phyloP scores from a whole-genome alignment of 768 basidiomycete genomes.

The Panellus pusillus region DNA sequence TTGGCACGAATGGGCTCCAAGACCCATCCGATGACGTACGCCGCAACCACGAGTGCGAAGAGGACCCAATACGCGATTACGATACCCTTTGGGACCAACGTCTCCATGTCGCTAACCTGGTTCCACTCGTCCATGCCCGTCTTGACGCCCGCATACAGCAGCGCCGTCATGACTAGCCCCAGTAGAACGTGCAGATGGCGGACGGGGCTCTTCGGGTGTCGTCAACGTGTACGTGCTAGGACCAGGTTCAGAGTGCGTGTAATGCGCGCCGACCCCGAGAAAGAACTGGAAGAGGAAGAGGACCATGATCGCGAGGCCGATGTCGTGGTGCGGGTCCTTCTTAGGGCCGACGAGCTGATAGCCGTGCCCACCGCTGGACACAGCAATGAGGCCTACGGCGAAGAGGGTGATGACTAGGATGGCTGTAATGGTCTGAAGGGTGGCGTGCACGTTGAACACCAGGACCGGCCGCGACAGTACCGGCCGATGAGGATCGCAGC shows the following conservation, averaged over 20 bases:
- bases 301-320: slow-evolving; percentile 18
- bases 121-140: slow-evolving; percentile 24
- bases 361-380: slow-evolving; percentile 12
- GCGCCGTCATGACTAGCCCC: slow-evolving; percentile 18
- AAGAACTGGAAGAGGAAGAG: slow-evolving; percentile 18
- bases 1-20: slow-evolving; percentile 15
- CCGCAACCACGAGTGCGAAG: slow-evolving; percentile 18
- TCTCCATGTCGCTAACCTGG: slow-evolving; percentile 11
- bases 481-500: slow-evolving; percentile 21
- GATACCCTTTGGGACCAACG: slow-evolving; percentile 16
- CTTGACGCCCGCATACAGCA: slow-evolving; percentile 21
- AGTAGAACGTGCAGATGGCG: slow-evolving; percentile 19
- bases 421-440: slow-evolving; percentile 16
- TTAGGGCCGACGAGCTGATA: slow-evolving; percentile 15
- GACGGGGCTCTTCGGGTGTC: slow-evolving; percentile 17
- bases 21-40: slow-evolving; percentile 19
- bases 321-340: slow-evolving; percentile 21
- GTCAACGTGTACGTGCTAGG: slow-evolving; percentile 8
- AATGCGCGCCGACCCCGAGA: slow-evolving; percentile 21
- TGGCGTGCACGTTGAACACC: slow-evolving; percentile 21
- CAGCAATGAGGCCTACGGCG: slow-evolving; percentile 12
- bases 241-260: slow-evolving; percentile 15
- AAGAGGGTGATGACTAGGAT: slow-evolving; percentile 9
- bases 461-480: slow-evolving; percentile 17
- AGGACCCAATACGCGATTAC: slow-evolving; percentile 17